Evolutionary conservation across 2,329 filamentous ascomycete species (phyloP).

Genomic region (Macrophomina tecta): DNA sequence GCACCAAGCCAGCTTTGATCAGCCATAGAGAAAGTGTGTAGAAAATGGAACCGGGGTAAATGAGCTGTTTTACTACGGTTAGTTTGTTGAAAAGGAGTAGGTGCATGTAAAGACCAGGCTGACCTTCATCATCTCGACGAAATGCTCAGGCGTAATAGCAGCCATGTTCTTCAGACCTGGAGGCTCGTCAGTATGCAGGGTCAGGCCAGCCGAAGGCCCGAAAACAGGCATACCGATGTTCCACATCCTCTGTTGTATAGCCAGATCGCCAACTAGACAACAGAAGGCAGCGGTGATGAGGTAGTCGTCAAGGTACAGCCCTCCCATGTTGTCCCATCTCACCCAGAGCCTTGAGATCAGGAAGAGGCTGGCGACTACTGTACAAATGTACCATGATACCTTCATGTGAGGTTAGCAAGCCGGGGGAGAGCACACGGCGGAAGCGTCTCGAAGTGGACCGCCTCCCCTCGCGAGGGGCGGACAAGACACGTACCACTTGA

Average conservation of each 20-base stretch:
- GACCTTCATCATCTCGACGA: conserved; percentile 36
- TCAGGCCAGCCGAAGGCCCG: background rate
- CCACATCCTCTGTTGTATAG: conserved; percentile 45
- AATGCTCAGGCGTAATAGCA: conserved; percentile 30
- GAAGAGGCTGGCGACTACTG: conserved; percentile 36
- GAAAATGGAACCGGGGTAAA: conserved; percentile 49
- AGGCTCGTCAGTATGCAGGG: background rate
- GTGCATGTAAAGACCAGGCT: background rate
- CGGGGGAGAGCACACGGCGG: background rate
- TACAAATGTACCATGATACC: conserved; percentile 47
- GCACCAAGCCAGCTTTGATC: conserved; percentile 49
- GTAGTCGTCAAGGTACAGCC: conserved; percentile 40
- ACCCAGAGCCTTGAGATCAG: conserved; percentile 38
- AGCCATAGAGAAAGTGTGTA: conserved; percentile 51
- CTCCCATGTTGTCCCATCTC: conserved; percentile 38
- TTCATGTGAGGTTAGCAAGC: conserved; percentile 17
- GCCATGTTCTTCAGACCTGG: conserved; percentile 33
- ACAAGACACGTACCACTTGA: conserved; percentile 38
- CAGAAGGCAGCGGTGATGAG: conserved; percentile 39
- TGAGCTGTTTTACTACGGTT: conserved; percentile 39
- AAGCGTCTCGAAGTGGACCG: background rate
- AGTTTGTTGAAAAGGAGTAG: background rate
- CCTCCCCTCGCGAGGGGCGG: conserved; percentile 6
- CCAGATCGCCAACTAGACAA: conserved; percentile 42
- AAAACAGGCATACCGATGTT: conserved; percentile 34